Percentiles rank a stretch among this genome's conserved stretches.
Conservation (phyloP, 2,329 filamentous ascomycete species). For the Arachnopeziza araneosa region DNA sequence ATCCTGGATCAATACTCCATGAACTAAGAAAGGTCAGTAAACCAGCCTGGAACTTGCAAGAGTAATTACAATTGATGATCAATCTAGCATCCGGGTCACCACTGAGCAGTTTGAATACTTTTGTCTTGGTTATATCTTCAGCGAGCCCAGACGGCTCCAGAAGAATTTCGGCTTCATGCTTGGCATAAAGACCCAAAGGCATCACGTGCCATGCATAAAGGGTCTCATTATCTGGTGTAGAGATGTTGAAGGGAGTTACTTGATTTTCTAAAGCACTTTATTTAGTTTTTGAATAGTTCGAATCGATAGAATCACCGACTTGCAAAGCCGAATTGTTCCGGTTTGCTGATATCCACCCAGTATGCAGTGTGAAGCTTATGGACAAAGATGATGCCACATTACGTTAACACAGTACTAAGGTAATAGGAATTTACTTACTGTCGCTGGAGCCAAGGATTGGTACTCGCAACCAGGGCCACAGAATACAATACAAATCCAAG, state of each 20-base stretch:
- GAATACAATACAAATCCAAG: conserved; percentile 60
- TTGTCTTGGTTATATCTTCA: conserved; percentile 48
- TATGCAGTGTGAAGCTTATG: conserved; percentile 70
- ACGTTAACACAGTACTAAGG: neutral
- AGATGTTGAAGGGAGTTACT: conserved; percentile 76
- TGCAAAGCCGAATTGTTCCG: conserved; percentile 81
- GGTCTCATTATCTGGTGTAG: conserved; percentile 67
- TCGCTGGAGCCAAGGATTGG: conserved; percentile 68
- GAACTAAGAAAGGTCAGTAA: conserved; percentile 40
- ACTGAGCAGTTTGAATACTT: conserved; percentile 56
- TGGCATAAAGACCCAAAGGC: conserved; percentile 68
- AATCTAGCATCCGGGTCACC: conserved; percentile 59
- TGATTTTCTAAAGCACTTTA: conserved; percentile 60
- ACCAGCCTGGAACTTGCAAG: neutral
- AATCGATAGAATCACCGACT: conserved; percentile 45
- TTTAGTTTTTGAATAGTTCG: neutral
- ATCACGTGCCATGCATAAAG: conserved; percentile 90
- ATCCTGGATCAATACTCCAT: conserved; percentile 46
- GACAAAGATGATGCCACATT: conserved; percentile 64
- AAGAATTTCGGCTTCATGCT: conserved; percentile 60
- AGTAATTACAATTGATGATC: conserved; percentile 55
- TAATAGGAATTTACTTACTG: conserved; percentile 51
- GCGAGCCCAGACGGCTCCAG: conserved; percentile 37
- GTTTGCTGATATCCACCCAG: conserved; percentile 68
- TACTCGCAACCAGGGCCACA: conserved; percentile 57